Percentiles rank a stretch among this genome's conserved stretches.
These are phyloP conservation scores for Penicillium mononematosum DNA, from an alignment of 495 filamentous ascomycete genomes.

Conservation along the genomic window DNA sequence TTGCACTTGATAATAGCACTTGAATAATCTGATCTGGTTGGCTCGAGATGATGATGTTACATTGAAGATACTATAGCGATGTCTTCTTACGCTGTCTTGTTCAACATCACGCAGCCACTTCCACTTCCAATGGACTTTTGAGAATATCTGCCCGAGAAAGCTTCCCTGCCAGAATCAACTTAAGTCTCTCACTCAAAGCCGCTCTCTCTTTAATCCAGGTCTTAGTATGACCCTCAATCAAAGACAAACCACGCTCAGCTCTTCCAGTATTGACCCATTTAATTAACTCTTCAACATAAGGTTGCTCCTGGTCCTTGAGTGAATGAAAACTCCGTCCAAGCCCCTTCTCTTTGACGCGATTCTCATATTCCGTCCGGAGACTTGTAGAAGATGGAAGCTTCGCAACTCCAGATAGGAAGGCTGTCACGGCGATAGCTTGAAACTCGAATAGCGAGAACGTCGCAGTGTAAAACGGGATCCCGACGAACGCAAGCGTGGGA, in stretches of 20 bases:
- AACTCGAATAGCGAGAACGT: constrained; percentile 67
- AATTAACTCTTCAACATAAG: constrained; percentile 55
- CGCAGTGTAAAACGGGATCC: constrained; percentile 58
- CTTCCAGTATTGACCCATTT: constrained; percentile 52
- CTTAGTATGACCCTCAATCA: constrained; percentile 46
- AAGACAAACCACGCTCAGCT: constrained; percentile 24
- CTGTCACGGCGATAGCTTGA: constrained; percentile 59
- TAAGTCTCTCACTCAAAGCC: constrained; percentile 28
- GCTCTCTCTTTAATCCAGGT: constrained; percentile 42
- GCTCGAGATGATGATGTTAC: not conserved
- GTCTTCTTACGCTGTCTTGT: not conserved
- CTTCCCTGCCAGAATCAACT: constrained; percentile 16
- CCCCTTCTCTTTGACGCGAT: constrained; percentile 44
- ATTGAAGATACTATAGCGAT: not conserved
- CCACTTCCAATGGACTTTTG: constrained; percentile 9
- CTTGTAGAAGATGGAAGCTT: constrained; percentile 44
- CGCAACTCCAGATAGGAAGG: constrained; percentile 53
- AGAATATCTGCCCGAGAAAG: not conserved
- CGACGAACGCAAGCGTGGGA: constrained; percentile 60
- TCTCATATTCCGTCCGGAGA: constrained; percentile 55
- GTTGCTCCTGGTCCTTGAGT: constrained; percentile 50
- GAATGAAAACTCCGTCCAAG: constrained; percentile 55
- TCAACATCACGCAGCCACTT: constrained; percentile 11
- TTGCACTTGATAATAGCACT: too few species aligned
- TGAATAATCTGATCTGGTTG: too few species aligned